These are phyloP conservation scores for Lenwebbia sp. DNA, from an alignment of 345 rosid species.

Conservation along the genomic window DNA sequence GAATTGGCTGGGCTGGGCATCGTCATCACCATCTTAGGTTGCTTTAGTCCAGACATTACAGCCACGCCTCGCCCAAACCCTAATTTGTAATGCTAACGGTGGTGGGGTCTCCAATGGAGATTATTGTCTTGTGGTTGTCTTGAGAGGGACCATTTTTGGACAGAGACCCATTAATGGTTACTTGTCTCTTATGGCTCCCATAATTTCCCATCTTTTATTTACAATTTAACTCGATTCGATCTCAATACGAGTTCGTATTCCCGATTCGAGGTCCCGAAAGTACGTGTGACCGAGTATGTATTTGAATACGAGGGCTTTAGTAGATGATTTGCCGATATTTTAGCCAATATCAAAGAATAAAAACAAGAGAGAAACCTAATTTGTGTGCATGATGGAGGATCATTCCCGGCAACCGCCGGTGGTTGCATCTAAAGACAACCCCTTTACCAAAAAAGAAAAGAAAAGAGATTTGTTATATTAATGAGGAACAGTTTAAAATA, in stretches of 20 bases:
- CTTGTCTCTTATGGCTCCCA: neutral
- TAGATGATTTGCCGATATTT: neutral
- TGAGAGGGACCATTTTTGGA: neutral
- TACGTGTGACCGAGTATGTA: neutral
- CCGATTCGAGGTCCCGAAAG: neutral
- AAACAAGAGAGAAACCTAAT: neutral
- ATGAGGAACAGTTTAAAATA: neutral
- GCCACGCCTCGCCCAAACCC: slow-evolving; percentile 5
- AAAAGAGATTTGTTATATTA: neutral
- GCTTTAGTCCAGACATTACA: slow-evolving; percentile 3
- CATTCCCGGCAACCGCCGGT: neutral
- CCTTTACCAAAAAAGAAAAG: neutral
- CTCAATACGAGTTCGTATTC: neutral
- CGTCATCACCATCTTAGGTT: neutral
- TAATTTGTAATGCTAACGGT: neutral
- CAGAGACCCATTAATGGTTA: neutral
- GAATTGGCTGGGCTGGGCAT: neutral
- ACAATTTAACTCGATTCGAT: neutral
- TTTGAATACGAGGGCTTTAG: neutral
- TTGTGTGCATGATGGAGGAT: neutral
- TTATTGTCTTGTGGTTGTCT: slow-evolving; percentile 42
- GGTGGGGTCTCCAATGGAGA: neutral
- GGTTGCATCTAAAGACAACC: neutral
- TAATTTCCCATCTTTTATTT: neutral
- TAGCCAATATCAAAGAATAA: neutral